phyloP scores from a whole-genome alignment of 2,329 filamentous ascomycete genomes.

The Dothistroma septosporum region DNA sequence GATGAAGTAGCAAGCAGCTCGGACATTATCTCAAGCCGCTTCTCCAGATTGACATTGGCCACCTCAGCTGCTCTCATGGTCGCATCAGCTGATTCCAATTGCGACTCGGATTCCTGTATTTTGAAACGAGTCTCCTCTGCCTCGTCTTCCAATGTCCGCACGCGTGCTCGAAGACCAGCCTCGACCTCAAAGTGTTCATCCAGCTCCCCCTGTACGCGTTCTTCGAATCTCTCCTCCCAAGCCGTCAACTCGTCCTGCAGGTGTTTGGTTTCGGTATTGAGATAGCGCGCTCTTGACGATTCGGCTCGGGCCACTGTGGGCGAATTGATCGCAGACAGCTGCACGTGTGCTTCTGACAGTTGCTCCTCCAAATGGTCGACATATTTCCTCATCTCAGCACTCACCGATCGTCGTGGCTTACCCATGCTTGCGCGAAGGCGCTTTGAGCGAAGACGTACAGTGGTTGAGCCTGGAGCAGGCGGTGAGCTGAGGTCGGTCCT shows the following conservation, averaged over 20 bases:
- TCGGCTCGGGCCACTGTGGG: slow-evolving; percentile 37
- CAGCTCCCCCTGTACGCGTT: slow-evolving; percentile 34
- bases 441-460: slow-evolving; percentile 4
- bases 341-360: slow-evolving; percentile 40
- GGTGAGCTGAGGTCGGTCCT: slow-evolving; percentile 11
- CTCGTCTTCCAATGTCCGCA: slow-evolving; percentile 31
- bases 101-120: slow-evolving; percentile 34
- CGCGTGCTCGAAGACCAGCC: slow-evolving; percentile 26
- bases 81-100: slow-evolving; percentile 30
- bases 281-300: slow-evolving; percentile 35
- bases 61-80: slow-evolving; percentile 33
- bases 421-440: slow-evolving; percentile 21
- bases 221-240: slow-evolving; percentile 38
- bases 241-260: slow-evolving; percentile 35
- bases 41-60: slow-evolving; percentile 38
- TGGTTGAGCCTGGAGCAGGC: slow-evolving; percentile 18
- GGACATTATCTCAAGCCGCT: slow-evolving; percentile 37
- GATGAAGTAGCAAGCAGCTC: slow-evolving; percentile 37
- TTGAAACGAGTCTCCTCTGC: slow-evolving; percentile 29
- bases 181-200: slow-evolving; percentile 31
- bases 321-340: slow-evolving; percentile 39
- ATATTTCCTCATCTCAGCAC: slow-evolving; percentile 43
- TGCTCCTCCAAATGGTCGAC: slow-evolving; percentile 49
- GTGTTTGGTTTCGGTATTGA: slow-evolving; percentile 34
- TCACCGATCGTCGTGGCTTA: slow-evolving; percentile 32